Evolutionary conservation across 352 stramenopile genomes (phyloP).

Genomic region (Aphanomyces euteiches): DNA sequence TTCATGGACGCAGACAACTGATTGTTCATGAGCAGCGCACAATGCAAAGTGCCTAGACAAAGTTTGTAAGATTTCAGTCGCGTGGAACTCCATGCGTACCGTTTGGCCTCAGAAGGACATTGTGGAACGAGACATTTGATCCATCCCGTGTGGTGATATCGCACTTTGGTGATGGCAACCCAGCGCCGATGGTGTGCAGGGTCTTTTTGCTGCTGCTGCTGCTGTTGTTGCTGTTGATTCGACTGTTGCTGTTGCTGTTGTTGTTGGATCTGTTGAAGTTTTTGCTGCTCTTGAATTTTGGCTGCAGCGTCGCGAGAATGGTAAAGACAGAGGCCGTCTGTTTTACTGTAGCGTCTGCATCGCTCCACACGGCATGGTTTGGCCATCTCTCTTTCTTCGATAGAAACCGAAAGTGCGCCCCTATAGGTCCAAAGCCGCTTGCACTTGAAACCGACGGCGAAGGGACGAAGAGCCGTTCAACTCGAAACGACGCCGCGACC

Average conservation of each 20-base stretch:
- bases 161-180: conserved; percentile 26
- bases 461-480: too few species aligned
- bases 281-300: not conserved
- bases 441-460: too few species aligned
- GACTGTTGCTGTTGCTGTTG: not conserved
- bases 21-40: conserved; percentile 21
- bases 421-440: too few species aligned
- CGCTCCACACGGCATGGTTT: conserved; percentile 6
- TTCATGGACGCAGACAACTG: conserved; percentile 26
- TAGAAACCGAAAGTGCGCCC: too few species aligned
- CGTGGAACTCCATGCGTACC: not conserved
- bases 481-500: too few species aligned
- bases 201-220: not conserved
- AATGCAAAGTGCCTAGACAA: conserved; percentile 21
- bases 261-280: not conserved
- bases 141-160: conserved; percentile 30
- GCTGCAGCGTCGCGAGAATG: conserved; percentile 4
- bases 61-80: not conserved
- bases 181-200: not conserved
- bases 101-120: conserved; percentile 23
- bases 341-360: conserved; percentile 23
- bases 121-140: conserved; percentile 27
- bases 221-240: conserved; percentile 1
- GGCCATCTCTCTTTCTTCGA: not conserved
- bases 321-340: conserved; percentile 20